Percentiles rank a stretch among this genome's conserved stretches.
Evolutionary conservation across 2,329 filamentous ascomycete genomes (phyloP).

Genomic region (Aureobasidium namibiae): DNA sequence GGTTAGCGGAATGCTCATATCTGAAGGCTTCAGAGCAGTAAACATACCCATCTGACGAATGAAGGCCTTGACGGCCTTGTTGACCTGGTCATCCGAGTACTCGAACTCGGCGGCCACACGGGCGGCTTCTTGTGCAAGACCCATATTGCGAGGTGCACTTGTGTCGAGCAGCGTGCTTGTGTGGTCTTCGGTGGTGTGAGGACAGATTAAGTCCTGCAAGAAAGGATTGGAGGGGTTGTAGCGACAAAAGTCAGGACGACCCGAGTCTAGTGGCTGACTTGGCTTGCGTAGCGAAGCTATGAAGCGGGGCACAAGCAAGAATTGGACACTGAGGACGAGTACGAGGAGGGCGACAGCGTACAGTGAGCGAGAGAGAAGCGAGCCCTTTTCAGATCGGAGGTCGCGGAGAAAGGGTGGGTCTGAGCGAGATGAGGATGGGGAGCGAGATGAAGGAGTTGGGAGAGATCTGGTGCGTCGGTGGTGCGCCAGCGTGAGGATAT

Average conservation of each 20-base stretch:
- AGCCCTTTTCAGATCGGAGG: slow-evolving; percentile 17
- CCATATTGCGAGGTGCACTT: slow-evolving; percentile 35
- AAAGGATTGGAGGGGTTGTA: slow-evolving; percentile 25
- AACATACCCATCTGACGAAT: slow-evolving; percentile 69
- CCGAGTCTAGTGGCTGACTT: neutral
- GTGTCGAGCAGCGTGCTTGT: slow-evolving; percentile 15
- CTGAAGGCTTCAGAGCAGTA: neutral
- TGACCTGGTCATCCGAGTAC: slow-evolving; percentile 68
- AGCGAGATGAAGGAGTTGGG: slow-evolving; percentile 15
- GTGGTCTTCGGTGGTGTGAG: slow-evolving; percentile 6
- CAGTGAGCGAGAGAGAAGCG: slow-evolving; percentile 16
- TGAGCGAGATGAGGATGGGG: slow-evolving; percentile 9
- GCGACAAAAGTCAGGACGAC: slow-evolving; percentile 4
- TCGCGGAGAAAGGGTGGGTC: slow-evolving; percentile 23
- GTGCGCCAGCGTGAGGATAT: slow-evolving; percentile 15
- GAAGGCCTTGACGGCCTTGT: slow-evolving; percentile 76
- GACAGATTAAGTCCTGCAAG: slow-evolving; percentile 28
- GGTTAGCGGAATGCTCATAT: slow-evolving; percentile 6
- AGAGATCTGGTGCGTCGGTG: slow-evolving; percentile 15
- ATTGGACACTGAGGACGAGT: slow-evolving; percentile 19
- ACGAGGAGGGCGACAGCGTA: slow-evolving; percentile 18
- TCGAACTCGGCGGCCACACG: slow-evolving; percentile 79
- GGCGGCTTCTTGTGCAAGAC: slow-evolving; percentile 61
- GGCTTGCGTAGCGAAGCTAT: neutral
- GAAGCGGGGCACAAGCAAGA: slow-evolving; percentile 17